These are phyloP conservation scores for Hypoxylon crocopeplum DNA, from an alignment of 495 filamentous ascomycete genomes.

Conservation along the genomic window DNA sequence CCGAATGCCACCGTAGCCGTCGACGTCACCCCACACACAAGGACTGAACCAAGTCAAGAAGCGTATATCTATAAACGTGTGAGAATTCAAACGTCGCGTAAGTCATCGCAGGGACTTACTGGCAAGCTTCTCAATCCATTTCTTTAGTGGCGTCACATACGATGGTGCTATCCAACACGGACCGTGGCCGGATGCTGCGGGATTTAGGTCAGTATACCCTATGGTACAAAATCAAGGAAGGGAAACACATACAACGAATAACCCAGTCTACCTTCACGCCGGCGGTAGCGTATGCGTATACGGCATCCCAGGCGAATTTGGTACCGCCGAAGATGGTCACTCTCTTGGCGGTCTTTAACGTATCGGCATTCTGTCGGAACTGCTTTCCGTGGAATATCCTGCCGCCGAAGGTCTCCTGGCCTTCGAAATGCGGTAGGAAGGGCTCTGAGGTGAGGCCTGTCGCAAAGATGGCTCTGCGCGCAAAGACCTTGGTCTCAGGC, in stretches of 20 bases:
- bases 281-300: slow-evolving; percentile 66
- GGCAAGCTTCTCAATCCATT: slow-evolving; percentile 65
- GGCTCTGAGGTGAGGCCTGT: slow-evolving; percentile 42
- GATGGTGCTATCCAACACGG: slow-evolving; percentile 71
- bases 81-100: background rate
- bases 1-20: slow-evolving; percentile 45
- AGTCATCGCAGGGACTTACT: slow-evolving; percentile 45
- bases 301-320: slow-evolving; percentile 78
- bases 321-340: slow-evolving; percentile 70
- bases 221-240: background rate
- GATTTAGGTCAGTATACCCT: slow-evolving; percentile 13
- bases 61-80: slow-evolving; percentile 33
- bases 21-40: slow-evolving; percentile 45
- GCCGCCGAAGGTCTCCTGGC: slow-evolving; percentile 43
- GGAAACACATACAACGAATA: slow-evolving; percentile 62
- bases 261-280: slow-evolving; percentile 78
- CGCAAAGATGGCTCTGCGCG: slow-evolving; percentile 36
- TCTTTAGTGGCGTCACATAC: slow-evolving; percentile 44
- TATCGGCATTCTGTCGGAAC: slow-evolving; percentile 45
- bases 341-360: slow-evolving; percentile 42
- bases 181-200: slow-evolving; percentile 67
- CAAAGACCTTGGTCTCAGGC: slow-evolving; percentile 31
- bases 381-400: slow-evolving; percentile 70
- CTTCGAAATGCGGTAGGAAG: slow-evolving; percentile 41
- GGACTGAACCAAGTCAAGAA: slow-evolving; percentile 46